Conservation (phyloP, 805 yeast genomes). For the Candida oleophila region DNA sequence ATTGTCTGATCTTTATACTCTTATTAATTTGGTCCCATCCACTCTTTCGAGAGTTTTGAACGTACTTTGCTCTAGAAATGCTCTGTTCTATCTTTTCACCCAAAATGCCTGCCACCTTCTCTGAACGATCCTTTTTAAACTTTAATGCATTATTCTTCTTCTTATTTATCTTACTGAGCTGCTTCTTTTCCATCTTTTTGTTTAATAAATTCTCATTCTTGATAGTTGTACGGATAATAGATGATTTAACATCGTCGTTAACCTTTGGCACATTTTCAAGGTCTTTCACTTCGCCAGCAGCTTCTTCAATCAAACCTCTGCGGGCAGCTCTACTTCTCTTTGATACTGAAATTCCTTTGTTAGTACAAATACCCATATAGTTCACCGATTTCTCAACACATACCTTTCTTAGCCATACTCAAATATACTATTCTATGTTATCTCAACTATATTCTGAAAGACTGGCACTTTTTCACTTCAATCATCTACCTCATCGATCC, state of each 20-base stretch:
- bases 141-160: conserved; percentile 30
- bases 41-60: conserved; percentile 62
- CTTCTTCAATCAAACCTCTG: conserved; percentile 51
- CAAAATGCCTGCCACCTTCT: conserved; percentile 53
- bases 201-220: conserved; percentile 63
- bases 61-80: conserved; percentile 59
- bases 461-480: neutral
- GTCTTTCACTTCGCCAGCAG: conserved; percentile 44
- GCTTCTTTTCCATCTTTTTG: conserved; percentile 48
- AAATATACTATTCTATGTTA: no score
- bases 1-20: conserved; percentile 30
- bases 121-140: conserved; percentile 46
- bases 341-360: conserved; percentile 42
- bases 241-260: conserved; percentile 59
- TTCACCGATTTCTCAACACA: conserved; percentile 12
- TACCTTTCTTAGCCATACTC: conserved; percentile 41
- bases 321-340: conserved; percentile 79
- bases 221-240: conserved; percentile 64
- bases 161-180: conserved; percentile 20
- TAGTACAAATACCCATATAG: neutral
- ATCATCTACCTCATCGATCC: neutral
- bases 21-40: conserved; percentile 73
- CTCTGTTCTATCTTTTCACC: conserved; percentile 64
- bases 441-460: neutral
- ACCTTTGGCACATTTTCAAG: conserved; percentile 56